Evolutionary conservation across 257 asterid species (phyloP).

Genomic region (Echium plantagineum): DNA sequence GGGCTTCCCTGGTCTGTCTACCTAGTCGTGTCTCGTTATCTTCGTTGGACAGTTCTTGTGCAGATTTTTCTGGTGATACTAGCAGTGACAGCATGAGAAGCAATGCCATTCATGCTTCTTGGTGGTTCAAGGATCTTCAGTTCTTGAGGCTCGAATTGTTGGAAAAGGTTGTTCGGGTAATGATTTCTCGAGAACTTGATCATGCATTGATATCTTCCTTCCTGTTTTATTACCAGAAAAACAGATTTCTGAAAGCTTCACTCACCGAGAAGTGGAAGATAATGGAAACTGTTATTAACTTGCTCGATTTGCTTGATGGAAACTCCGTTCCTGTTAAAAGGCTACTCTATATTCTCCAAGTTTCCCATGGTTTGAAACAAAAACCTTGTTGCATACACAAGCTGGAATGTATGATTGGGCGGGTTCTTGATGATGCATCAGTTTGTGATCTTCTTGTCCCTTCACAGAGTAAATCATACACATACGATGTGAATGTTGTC

Average conservation of each 20-base stretch:
- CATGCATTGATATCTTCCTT: constrained; percentile 27
- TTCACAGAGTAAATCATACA: constrained; percentile 17
- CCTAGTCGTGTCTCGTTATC: constrained; percentile 25
- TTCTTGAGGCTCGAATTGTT: constrained; percentile 27
- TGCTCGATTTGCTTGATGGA: constrained; percentile 25
- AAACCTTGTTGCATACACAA: constrained; percentile 11
- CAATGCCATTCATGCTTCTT: constrained; percentile 15
- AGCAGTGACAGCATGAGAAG: constrained; percentile 29
- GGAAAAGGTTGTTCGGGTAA: constrained; percentile 19
- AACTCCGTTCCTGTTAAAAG: constrained; percentile 24
- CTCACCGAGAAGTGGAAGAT: constrained; percentile 17
- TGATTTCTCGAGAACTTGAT: constrained; percentile 30
- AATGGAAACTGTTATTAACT: constrained; percentile 18
- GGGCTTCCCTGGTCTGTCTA: constrained; percentile 11
- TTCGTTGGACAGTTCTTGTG: constrained; percentile 21
- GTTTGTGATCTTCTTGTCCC: constrained; percentile 46
- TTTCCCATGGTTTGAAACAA: constrained; percentile 17
- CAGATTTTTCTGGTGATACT: constrained; percentile 24
- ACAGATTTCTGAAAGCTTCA: constrained; percentile 13
- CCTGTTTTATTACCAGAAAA: constrained; percentile 28
- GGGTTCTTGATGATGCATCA: constrained; percentile 42
- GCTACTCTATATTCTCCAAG: constrained; percentile 29
- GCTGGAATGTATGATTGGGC: constrained; percentile 40
- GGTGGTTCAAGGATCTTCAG: constrained; percentile 39
- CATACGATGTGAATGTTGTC: constrained; percentile 36